Base-by-base conservation (phyloP, 495 filamentous ascomycete species). In the Talaromyces stipitatus region DNA sequence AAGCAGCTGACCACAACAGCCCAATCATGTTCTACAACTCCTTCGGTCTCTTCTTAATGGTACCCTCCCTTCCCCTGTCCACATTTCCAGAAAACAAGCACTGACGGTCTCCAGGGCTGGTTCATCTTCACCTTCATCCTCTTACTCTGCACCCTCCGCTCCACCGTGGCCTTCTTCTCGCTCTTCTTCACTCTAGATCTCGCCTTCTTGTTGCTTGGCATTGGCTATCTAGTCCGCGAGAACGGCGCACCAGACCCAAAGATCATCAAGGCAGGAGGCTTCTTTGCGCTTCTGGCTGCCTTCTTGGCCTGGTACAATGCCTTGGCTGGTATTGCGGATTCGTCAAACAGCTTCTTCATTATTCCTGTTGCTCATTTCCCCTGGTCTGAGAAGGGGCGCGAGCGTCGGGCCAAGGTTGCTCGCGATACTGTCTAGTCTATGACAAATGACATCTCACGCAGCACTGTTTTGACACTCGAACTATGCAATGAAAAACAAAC, bases 241-340 rank as follows among this genome's bases (percentile, higher is more conserved):
- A 60, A 68, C 26, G 78, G 72, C 18, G 55, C 32, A 2, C 75
- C 79, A 53, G 77, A 85, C 62, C 30, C 62, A 10, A 73, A 64
- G 45, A 74, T 90, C 61, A 79, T 82, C 71, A 88, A 86, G 75
- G 87, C 90, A 26, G 92, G 90, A 62, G 94, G 92, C 60, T 81
- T 85, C 69, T 97, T 97, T 64, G 94, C 90, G 58, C 74, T 97
- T 64, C 61, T 96, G 20, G 86, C 92, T 14, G 92, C 92, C 2
- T 96, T 98, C 72, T 66, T 91, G 51, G 92, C 92, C 6, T 97
- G 92, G 94, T 97, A 96, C 75, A 96, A 97, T 68, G 92, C 94
- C 29, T 79, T 96, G 58, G 94, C 92, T 47, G 92, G 94, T 91
- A 86, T 97, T 64, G 88, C 87, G 59, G 94, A 97, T 65, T 78